Percentiles rank a stretch among this genome's conserved stretches.
These are phyloP conservation scores for Saccharomycopsis hybrid DNA, from an alignment of 1,139 yeast species.

Conservation along the genomic window DNA sequence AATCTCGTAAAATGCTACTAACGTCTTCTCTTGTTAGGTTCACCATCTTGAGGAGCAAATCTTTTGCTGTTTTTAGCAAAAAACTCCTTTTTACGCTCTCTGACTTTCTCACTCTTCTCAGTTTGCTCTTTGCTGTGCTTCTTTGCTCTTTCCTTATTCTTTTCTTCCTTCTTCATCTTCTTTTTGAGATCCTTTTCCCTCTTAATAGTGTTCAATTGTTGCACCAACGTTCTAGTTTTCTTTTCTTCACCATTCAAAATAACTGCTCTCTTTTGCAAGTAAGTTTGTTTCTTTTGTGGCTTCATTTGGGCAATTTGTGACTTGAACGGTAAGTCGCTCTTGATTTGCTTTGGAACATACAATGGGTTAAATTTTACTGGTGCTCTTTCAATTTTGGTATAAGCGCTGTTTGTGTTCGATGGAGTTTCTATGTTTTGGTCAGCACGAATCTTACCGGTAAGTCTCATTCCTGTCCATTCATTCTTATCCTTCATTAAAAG, in stretches of 20 bases:
- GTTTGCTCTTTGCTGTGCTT: slow-evolving; percentile 71
- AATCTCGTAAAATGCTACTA: no score
- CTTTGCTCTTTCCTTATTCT: slow-evolving; percentile 69
- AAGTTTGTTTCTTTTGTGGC: slow-evolving; percentile 79
- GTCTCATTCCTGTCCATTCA: slow-evolving; percentile 94
- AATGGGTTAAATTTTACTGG: slow-evolving; percentile 84
- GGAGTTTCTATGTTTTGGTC: slow-evolving; percentile 65
- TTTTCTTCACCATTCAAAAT: slow-evolving; percentile 89
- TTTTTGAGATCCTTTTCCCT: slow-evolving; percentile 83
- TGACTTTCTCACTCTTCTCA: slow-evolving; percentile 64
- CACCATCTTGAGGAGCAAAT: slow-evolving; percentile 8
- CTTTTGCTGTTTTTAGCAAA: slow-evolving; percentile 63
- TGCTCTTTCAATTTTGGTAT: slow-evolving; percentile 75
- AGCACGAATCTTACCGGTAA: slow-evolving; percentile 90
- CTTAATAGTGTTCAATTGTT: slow-evolving; percentile 75
- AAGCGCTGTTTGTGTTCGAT: slow-evolving; percentile 57
- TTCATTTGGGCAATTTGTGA: slow-evolving; percentile 86
- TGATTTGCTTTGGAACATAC: slow-evolving; percentile 75
- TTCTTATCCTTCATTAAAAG: slow-evolving; percentile 65
- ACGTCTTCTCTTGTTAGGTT: slow-evolving; percentile 5
- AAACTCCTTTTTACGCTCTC: slow-evolving; percentile 79
- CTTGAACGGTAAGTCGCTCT: slow-evolving; percentile 77
- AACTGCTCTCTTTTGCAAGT: slow-evolving; percentile 88
- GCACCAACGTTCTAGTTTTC: slow-evolving; percentile 86
- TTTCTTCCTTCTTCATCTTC: slow-evolving; percentile 65